These are phyloP conservation scores for Pseudocercospora eumusae DNA, from an alignment of 2,329 filamentous ascomycete genomes.

Conservation along the genomic window DNA sequence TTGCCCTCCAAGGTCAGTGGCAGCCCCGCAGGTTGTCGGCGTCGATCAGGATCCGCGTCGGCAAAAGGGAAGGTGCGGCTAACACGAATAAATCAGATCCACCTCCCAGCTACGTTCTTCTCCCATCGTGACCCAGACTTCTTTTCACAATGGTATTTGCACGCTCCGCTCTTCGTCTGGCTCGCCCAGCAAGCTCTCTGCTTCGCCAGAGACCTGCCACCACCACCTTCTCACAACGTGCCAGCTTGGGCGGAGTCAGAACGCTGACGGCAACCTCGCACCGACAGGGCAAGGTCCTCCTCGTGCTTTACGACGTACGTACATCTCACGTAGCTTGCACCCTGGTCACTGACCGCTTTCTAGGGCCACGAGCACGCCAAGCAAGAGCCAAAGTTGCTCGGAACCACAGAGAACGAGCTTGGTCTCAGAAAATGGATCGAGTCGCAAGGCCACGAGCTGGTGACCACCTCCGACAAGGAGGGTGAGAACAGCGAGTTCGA, in stretches of 20 bases:
- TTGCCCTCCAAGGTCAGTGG: background rate
- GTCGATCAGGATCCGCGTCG: slow-evolving; percentile 3
- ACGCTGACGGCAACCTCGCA: slow-evolving; percentile 65
- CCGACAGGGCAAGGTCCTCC: slow-evolving; percentile 90
- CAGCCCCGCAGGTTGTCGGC: background rate
- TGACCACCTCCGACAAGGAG: slow-evolving; percentile 98
- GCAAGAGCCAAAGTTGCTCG: slow-evolving; percentile 84
- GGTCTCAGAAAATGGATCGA: slow-evolving; percentile 97
- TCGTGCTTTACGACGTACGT: slow-evolving; percentile 87
- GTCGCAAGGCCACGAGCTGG: slow-evolving; percentile 90
- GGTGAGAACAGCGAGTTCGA: slow-evolving; percentile 91
- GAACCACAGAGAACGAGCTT: slow-evolving; percentile 97
- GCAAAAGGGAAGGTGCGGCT: slow-evolving; percentile 16
- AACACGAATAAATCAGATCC: slow-evolving; percentile 9
- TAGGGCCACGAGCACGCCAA: slow-evolving; percentile 80
- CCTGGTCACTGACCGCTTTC: slow-evolving; percentile 1
- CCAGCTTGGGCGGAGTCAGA: slow-evolving; percentile 54
- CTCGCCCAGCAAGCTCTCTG: slow-evolving; percentile 54
- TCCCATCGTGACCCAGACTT: slow-evolving; percentile 5
- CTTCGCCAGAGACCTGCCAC: slow-evolving; percentile 50
- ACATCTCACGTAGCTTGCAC: background rate
- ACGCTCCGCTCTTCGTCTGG: slow-evolving; percentile 61
- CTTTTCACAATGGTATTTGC: slow-evolving; percentile 60
- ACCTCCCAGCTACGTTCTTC: background rate
- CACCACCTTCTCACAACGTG: slow-evolving; percentile 41